phyloP scores from a whole-genome alignment of 139 green algal genomes.

The Trebouxia sp. region DNA sequence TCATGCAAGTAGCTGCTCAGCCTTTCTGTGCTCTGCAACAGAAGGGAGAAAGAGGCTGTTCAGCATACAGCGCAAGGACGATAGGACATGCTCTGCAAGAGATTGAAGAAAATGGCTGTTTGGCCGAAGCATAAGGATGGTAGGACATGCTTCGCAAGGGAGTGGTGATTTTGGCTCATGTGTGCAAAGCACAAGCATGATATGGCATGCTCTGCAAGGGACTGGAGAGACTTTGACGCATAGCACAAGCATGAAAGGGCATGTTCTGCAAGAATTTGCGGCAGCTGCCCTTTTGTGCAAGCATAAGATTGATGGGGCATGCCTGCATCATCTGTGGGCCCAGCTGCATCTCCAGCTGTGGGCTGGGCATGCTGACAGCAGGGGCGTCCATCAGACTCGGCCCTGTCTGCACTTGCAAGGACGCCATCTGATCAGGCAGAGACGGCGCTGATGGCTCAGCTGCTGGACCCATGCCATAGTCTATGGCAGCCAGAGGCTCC shows the following conservation, averaged over 20 bases:
- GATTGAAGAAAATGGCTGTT: too few relatives aligned
- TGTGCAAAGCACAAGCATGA: too few relatives aligned
- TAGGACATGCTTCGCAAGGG: too few relatives aligned
- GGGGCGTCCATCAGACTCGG: constrained; percentile 30
- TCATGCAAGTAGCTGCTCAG: too few relatives aligned
- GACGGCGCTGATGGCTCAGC: background rate
- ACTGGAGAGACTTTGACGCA: background rate
- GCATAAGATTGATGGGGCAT: background rate
- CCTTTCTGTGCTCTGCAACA: too few relatives aligned
- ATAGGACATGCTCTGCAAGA: too few relatives aligned
- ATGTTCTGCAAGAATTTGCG: too few relatives aligned
- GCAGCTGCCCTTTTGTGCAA: background rate
- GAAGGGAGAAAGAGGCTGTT: too few relatives aligned
- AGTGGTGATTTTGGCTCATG: background rate
- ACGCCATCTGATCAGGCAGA: background rate
- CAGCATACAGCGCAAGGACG: too few relatives aligned
- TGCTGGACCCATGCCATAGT: constrained; percentile 26
- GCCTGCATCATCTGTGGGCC: constrained; percentile 76
- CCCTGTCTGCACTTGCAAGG: constrained; percentile 15
- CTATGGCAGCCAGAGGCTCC: constrained; percentile 31
- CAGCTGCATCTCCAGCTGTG: constrained; percentile 48
- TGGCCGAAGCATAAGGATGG: too few relatives aligned
- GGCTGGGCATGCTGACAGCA: constrained; percentile 34
- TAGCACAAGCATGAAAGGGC: too few relatives aligned
- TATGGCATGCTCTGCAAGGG: too few relatives aligned